Evolutionary conservation across 2,329 filamentous ascomycete species (phyloP).

Genomic region (Xylariaceae sp.): DNA sequence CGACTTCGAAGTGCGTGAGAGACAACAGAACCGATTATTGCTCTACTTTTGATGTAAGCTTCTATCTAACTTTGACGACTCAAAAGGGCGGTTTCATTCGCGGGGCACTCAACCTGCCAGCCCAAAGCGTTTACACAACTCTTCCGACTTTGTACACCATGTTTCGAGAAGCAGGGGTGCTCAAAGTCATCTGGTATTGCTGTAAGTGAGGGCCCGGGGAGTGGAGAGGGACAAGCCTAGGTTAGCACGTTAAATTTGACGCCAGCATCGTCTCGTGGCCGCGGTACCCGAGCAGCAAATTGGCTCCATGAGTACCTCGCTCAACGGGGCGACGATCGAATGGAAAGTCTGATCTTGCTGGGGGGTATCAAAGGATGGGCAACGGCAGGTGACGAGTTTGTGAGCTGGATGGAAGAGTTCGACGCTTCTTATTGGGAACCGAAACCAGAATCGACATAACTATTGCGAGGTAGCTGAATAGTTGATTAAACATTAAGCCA

Average conservation of each 20-base stretch:
- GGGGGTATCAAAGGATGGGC: slow-evolving; percentile 54
- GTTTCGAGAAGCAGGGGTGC: slow-evolving; percentile 37
- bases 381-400: slow-evolving; percentile 41
- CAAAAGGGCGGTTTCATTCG: slow-evolving; percentile 50
- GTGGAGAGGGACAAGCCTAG: background rate
- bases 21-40: too few species aligned
- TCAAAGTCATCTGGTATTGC: slow-evolving; percentile 43
- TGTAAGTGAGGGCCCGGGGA: slow-evolving; percentile 28
- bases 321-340: slow-evolving; percentile 33
- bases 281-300: slow-evolving; percentile 47
- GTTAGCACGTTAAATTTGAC: too few species aligned
- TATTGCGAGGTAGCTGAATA: too few species aligned
- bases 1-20: slow-evolving; percentile 34
- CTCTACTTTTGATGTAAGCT: background rate
- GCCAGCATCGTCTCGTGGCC: slow-evolving; percentile 48
- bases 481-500: too few species aligned
- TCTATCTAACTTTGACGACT: slow-evolving; percentile 1
- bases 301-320: slow-evolving; percentile 51
- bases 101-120: slow-evolving; percentile 47
- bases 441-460: too few species aligned
- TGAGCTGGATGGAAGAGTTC: slow-evolving; percentile 43
- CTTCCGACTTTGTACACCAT: slow-evolving; percentile 38
- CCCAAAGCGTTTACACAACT: slow-evolving; percentile 40
- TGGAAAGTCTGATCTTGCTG: slow-evolving; percentile 44
- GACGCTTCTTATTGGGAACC: slow-evolving; percentile 33